Evolutionary conservation across 1,284 basidiomycete species (phyloP), one percentile per base, ranked within the genome.

Genomic region (Pseudozyma thailandica): DNA sequence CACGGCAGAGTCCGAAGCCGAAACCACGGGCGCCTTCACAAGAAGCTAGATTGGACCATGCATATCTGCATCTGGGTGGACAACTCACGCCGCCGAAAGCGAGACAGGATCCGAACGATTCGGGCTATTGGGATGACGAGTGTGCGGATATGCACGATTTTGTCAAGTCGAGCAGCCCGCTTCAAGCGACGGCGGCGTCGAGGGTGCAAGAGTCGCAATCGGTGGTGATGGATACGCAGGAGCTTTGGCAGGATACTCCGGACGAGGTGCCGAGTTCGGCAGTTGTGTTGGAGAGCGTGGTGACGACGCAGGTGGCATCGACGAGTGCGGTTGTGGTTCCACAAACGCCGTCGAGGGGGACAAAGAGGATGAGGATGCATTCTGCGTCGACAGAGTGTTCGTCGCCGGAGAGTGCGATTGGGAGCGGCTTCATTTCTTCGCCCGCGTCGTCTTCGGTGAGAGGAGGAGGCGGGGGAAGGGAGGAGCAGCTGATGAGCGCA

Each of bases 351-450:
- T 57, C 55, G 28, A 39, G 37, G 27, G 41, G 51, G n/a, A 41
- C 20, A 6, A 41, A 41, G 20, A 42, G 60, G 28, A 54, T 49
- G 25, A 35, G 71, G 31, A 66, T 54, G 52, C 27, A 46, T 31
- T 51, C 51, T 23, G 52, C 25, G 12, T 26, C n/a, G 31, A 50
- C 54, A 8, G 49, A 51, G 42, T 13, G 39, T 7, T 61, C 54
- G 10, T 60, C 64, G 41, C 66, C 64, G 2, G 61, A 62, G 27
- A 65, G 51, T 27, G 47, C 18, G 41, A 42, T 42, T 4, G 57
- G 50, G 8, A 64, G 60, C 31, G 71, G 71, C 0, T 63, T 73
- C 15, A 73, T 73, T 42, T 73, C 65, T 25, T 65, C 61, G 20
- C 71, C 71, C 12, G 61, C 63, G 20, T 65, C 65, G 20, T 70